phyloP scores from a whole-genome alignment of 1,139 yeast genomes.

The Lizanozyma gosingica region DNA sequence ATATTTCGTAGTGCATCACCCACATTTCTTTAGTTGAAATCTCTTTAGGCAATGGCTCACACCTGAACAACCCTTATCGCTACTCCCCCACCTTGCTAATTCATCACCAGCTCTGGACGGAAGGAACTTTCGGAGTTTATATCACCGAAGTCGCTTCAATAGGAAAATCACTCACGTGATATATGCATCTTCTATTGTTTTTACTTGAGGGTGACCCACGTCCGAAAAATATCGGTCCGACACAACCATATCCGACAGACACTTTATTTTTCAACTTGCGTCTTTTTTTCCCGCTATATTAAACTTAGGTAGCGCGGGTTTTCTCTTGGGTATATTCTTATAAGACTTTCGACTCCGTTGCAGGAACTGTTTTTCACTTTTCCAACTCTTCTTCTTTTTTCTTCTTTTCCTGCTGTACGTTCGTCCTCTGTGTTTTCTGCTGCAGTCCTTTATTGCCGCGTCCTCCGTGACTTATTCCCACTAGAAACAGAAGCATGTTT shows the following conservation, averaged over 20 bases:
- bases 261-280: too few species aligned
- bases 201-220: background rate
- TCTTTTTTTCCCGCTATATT: too few species aligned
- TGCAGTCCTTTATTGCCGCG: too few species aligned
- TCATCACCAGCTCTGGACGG: constrained; percentile 1
- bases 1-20: too few species aligned
- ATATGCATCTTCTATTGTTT: background rate
- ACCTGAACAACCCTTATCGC: constrained; percentile 6
- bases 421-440: too few species aligned
- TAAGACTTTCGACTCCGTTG: background rate
- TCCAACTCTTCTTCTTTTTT: background rate
- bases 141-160: too few species aligned
- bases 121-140: background rate
- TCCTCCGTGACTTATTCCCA: background rate
- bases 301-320: background rate
- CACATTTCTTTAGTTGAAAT: too few species aligned
- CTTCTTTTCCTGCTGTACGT: background rate
- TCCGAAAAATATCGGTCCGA: background rate
- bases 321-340: background rate
- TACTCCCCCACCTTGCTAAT: constrained; percentile 8
- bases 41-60: too few species aligned
- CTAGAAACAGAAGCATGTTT: background rate
- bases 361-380: background rate
- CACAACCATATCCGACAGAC: too few species aligned
- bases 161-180: background rate